Evolutionary conservation across 1,284 basidiomycete species (phyloP), one percentile per base, ranked within the genome.

Genomic region (Pascua guehoae): DNA sequence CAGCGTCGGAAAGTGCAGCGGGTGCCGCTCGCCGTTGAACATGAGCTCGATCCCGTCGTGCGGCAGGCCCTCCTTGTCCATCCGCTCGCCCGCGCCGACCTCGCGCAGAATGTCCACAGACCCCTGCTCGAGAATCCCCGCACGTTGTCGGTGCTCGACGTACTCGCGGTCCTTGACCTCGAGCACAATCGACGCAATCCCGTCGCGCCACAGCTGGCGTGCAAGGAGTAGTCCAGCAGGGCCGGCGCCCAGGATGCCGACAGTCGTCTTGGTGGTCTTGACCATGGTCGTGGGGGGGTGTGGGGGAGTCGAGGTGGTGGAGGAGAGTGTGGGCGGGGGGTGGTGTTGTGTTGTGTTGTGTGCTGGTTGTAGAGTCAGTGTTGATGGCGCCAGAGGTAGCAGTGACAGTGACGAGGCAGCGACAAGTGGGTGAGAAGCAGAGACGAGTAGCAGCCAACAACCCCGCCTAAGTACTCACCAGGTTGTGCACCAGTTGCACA

Each of bases 81-180:
- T 58, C 36, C 60, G 60, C 51, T 36, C 46, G 49, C 46, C 42
- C n/a, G 54, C 60, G 41, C 54, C 57, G n/a, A 38, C 43, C 52
- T 58, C 57, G 49, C 57, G 57, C 36, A 62, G 57, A 1, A 53
- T 54, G 47, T 62, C 60, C 41, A 62, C 60, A 4, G 57, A 49
- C 15, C 60, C 60, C 54, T 62, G 60, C 54, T 62, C 60, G 18
- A 62, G 60, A 17, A 62, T 62, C 14, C 60, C 60, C 2, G 60
- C 60, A 41, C 60, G 60, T 54, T 62, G 60, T 16, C 60, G 60
- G 17, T 62, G 60, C 54, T 62, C 60, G 57, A 62, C 60, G 57
- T 62, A 62, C 52, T 53, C 54, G 40, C 60, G 60, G 54, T 62
- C 57, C 60, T 62, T 62, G 54, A 52, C 43, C 57, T 62, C 60